Base-by-base conservation (phyloP, 2,329 filamentous ascomycete genomes). In the Fusarium sulawesiense region DNA sequence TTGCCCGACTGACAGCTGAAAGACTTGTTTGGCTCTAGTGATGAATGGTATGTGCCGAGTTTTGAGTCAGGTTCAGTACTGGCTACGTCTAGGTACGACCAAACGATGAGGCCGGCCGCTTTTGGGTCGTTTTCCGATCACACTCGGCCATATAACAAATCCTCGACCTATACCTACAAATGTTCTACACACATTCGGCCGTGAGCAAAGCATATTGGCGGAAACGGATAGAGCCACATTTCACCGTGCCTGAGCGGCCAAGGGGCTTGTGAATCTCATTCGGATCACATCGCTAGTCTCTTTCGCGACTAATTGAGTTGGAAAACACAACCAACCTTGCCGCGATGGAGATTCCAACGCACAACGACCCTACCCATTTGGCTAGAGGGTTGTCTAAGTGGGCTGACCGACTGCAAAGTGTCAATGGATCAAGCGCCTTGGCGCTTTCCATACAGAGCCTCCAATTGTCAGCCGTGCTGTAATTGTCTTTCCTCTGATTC, bases 401-500 rank as follows among this genome's bases (percentile, higher is more conserved):
- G 64, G 60, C 37, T 64, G 65, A 62, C 44, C 55, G 32, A 46
- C 47, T 50, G 46, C 58, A 60, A 68, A 65, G 58, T 57, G 47
- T 60, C 60, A 68, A 71, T 66, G 71, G 71, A 72, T 50, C 61
- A 70, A 60, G 53, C 64, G 57, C 54, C 62, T 68, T 59, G 67
- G 60, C 60, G 47, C 59, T 70, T 74, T 68, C 71, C 69, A 63
- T 45, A 68, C 42, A 42, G 47, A 66, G 59, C 53, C 48, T 45
- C 34, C 42, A 30, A 73, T 74, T 67, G 66, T 74, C 69, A 75
- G 69, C 62, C 40, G 41, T 40, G 46, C 56, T 59, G 60, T 65
- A 73, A 72, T 69, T 40, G 46, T 27, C 37, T 48, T 55, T 34
- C 40, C 60, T 57, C 55, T 75, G 70, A 73, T 74, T 74, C 68